phyloP scores from a whole-genome alignment of 2,329 filamentous ascomycete species.

The Lachnum nothofagi region DNA sequence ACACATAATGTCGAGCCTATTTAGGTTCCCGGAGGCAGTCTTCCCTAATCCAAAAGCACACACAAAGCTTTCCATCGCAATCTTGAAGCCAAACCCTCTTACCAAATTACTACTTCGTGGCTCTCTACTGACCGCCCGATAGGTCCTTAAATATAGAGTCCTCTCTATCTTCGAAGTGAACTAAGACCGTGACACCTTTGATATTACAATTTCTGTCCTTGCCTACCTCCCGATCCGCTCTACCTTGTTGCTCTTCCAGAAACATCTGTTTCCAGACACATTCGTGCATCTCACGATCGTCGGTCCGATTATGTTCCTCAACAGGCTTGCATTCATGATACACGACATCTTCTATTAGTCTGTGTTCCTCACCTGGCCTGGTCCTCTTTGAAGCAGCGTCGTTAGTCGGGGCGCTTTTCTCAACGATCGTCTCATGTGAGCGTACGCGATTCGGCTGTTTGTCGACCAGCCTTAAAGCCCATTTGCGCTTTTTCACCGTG shows the following conservation, averaged over 20 bases:
- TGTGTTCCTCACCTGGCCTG: conserved; percentile 5
- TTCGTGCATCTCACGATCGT: conserved; percentile 16
- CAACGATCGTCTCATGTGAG: conserved; percentile 1
- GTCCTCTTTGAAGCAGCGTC: no score
- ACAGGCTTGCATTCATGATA: not conserved
- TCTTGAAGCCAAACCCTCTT: not conserved
- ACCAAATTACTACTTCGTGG: not conserved
- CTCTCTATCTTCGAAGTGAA: conserved; percentile 22
- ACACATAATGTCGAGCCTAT: no score
- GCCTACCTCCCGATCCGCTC: not conserved
- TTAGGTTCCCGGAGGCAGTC: not conserved
- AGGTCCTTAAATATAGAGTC: conserved; percentile 25
- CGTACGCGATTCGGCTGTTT: conserved; percentile 3
- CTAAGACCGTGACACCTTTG: conserved; percentile 23
- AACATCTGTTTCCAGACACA: conserved; percentile 23
- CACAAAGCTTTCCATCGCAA: not conserved
- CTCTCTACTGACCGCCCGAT: conserved; percentile 8
- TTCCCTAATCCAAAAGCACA: not conserved
- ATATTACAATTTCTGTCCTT: conserved; percentile 6
- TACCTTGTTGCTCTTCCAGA: conserved; percentile 6
- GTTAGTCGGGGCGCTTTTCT: no score
- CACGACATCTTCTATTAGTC: conserved; percentile 4
- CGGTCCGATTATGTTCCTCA: conserved; percentile 1
- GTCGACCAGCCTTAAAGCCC: conserved; percentile 12
- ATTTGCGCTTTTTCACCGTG: conserved; percentile 3